Evolutionary conservation across 257 asterid species (phyloP).

Genomic region (Ophiorrhiza pumila): DNA sequence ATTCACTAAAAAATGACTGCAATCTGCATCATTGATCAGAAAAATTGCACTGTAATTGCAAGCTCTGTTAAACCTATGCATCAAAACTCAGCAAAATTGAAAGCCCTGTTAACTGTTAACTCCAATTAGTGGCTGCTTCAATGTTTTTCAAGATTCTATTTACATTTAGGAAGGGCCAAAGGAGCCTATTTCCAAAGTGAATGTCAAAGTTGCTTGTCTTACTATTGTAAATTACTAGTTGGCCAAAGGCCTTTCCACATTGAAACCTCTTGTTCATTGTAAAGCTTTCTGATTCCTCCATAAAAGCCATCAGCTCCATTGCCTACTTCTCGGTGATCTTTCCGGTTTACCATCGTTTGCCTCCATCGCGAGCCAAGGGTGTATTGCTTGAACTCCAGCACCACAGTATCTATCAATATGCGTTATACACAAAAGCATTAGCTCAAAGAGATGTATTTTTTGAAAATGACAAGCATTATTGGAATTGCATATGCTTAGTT

Average conservation of each 20-base stretch:
- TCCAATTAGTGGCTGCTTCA: neutral
- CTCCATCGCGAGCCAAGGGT: constrained; percentile 65
- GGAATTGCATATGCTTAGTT: neutral
- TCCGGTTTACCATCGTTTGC: constrained; percentile 40
- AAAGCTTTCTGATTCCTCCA: constrained; percentile 78
- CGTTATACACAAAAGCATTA: neutral
- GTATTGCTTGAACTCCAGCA: constrained; percentile 88
- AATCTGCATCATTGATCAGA: neutral
- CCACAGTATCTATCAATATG: constrained; percentile 42
- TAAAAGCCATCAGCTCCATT: constrained; percentile 67
- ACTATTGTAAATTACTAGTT: constrained; percentile 39
- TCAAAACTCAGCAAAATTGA: constrained; percentile 14
- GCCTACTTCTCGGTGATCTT: constrained; percentile 69
- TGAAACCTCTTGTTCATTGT: constrained; percentile 47
- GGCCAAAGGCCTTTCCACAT: constrained; percentile 73
- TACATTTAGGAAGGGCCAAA: constrained; percentile 24
- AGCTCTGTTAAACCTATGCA: neutral
- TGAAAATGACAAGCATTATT: neutral
- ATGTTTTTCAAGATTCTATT: constrained; percentile 19
- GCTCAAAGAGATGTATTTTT: neutral
- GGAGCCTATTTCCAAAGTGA: constrained; percentile 6
- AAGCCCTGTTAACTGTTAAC: constrained; percentile 3
- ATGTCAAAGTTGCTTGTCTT: neutral
- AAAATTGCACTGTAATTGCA: neutral
- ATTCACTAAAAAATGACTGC: too few species aligned